A percentile compares a stretch with the other conserved stretches of the same genome.
phyloP scores from a whole-genome alignment of 2,329 filamentous ascomycete genomes.

The Diaporthe vaccinii region DNA sequence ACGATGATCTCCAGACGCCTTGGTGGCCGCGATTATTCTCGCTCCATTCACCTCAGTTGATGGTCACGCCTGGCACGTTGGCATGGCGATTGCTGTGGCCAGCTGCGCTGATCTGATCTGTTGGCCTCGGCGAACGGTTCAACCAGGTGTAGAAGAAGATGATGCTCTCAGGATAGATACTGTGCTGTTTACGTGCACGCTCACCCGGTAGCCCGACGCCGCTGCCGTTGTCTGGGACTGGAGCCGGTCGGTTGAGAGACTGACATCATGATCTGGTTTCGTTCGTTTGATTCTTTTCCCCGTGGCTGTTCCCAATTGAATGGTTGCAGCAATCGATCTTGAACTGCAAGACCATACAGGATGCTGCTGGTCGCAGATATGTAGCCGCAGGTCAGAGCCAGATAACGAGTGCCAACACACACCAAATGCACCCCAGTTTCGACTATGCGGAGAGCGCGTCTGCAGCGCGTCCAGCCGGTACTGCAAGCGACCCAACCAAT shows the following conservation, averaged over 20 bases:
- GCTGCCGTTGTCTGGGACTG: constrained; percentile 84
- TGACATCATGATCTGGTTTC: constrained; percentile 76
- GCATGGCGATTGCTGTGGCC: constrained; percentile 86
- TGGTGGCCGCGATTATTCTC: constrained; percentile 1
- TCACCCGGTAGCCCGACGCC: constrained; percentile 77
- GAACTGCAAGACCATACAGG: constrained; percentile 69
- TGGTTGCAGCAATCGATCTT: constrained; percentile 85
- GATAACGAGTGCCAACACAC: constrained; percentile 46
- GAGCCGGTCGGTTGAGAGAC: constrained; percentile 96
- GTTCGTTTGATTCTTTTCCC: constrained; percentile 84
- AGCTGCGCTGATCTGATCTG: constrained; percentile 89
- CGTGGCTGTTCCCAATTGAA: constrained; percentile 74
- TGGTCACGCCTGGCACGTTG: constrained; percentile 66
- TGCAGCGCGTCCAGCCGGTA: not conserved
- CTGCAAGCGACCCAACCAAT: not conserved
- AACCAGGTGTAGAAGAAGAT: constrained; percentile 76
- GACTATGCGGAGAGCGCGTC: not conserved
- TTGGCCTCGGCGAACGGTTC: constrained; percentile 81
- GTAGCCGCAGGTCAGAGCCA: constrained; percentile 60
- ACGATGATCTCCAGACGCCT: constrained; percentile 6
- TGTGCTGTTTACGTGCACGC: constrained; percentile 69
- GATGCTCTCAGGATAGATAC: constrained; percentile 67
- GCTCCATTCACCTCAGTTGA: constrained; percentile 6
- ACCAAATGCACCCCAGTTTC: not conserved
- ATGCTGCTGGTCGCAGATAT: constrained; percentile 92